Evolutionary conservation across 371 early-diverging fungal species (phyloP).

Genomic region (Spiromyces aspiralis): DNA sequence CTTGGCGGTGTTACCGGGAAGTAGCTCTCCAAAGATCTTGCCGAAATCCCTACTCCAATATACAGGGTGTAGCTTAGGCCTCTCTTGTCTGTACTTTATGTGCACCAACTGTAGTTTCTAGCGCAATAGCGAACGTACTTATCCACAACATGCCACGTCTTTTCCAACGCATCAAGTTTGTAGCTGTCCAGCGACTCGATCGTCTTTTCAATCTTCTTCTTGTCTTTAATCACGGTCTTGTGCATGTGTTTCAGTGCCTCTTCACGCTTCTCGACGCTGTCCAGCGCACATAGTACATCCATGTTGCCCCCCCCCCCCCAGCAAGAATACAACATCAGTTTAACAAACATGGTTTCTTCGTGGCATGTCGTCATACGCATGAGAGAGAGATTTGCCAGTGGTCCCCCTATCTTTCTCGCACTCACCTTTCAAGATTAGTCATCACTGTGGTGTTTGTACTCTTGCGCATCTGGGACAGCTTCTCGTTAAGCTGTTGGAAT

Average conservation of each 20-base stretch:
- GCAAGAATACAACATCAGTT: slow-evolving; percentile 18
- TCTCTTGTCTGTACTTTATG: no score
- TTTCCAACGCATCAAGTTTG: slow-evolving; percentile 73
- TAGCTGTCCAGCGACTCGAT: slow-evolving; percentile 73
- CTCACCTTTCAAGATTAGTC: slow-evolving; percentile 65
- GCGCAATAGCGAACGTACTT: slow-evolving; percentile 31
- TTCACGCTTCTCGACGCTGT: slow-evolving; percentile 73
- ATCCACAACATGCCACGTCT: slow-evolving; percentile 85
- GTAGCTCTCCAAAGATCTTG: slow-evolving; percentile 80
- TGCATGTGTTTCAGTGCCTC: slow-evolving; percentile 66
- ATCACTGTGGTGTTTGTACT: slow-evolving; percentile 88
- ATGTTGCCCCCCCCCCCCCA: background rate
- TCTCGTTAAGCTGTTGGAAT: slow-evolving; percentile 48
- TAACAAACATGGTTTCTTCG: no score
- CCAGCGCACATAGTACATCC: slow-evolving; percentile 13
- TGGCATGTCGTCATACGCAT: no score
- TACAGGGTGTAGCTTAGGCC: no score
- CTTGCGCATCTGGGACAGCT: slow-evolving; percentile 60
- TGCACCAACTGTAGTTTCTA: no score
- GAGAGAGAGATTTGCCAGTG: no score
- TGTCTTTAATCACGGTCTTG: slow-evolving; percentile 75
- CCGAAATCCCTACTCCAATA: slow-evolving; percentile 79
- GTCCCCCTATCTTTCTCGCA: no score
- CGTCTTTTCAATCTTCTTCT: slow-evolving; percentile 88
- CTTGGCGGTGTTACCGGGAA: slow-evolving; percentile 82